phyloP scores from a whole-genome alignment of 306 rosid genomes.

The Ceratonia siliqua region DNA sequence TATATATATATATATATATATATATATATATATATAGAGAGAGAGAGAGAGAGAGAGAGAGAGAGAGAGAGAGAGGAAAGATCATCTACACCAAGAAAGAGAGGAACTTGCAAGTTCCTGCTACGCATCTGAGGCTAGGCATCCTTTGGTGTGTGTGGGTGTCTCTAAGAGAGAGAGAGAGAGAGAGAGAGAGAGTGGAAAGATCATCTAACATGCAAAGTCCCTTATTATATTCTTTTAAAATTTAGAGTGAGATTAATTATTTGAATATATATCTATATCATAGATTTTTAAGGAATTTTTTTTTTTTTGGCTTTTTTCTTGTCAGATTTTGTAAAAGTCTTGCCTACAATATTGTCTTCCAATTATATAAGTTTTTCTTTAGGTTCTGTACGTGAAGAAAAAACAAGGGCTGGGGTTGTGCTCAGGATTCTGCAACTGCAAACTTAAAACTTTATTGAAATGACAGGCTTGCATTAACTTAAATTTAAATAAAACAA shows the following conservation, averaged over 20 bases:
- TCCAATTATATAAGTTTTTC: neutral
- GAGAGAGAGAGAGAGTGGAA: no score
- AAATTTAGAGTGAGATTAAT: neutral
- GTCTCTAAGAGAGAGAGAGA: no score
- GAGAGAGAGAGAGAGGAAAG: no score
- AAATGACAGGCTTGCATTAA: neutral
- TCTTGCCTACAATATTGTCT: constrained; percentile 1
- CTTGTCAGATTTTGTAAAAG: neutral
- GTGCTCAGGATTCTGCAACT: neutral
- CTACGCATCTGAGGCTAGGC: no score
- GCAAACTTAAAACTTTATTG: neutral
- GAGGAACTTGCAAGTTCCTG: no score
- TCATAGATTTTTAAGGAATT: neutral
- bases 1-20: no score
- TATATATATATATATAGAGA: no score
- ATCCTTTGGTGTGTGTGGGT: no score
- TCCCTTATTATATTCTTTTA: neutral
- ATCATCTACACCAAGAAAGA: no score
- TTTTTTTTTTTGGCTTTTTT: neutral
- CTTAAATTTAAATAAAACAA: neutral
- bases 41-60: no score
- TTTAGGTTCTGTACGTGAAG: neutral
- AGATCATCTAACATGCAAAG: neutral
- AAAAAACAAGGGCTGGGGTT: neutral
- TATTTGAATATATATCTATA: neutral